phyloP scores from a whole-genome alignment of 2,329 filamentous ascomycete genomes.

The Cephalotrichum gorgonifer region DNA sequence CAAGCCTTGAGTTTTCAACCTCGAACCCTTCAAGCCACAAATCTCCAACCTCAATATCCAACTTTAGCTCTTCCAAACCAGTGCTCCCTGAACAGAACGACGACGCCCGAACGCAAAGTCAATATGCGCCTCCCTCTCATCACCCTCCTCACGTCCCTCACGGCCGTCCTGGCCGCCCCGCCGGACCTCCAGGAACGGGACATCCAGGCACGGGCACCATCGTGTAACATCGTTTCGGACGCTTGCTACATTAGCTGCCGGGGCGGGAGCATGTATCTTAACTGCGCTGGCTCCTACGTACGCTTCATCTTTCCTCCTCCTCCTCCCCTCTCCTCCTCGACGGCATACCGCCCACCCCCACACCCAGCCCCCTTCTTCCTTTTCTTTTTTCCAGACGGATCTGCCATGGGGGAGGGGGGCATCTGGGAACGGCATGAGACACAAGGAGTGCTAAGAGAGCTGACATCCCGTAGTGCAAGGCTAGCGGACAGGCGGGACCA shows the following conservation, averaged over 20 bases:
- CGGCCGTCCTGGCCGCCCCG: conserved; percentile 15
- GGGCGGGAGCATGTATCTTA: neutral
- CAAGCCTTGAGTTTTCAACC: neutral
- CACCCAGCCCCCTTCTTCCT: too few relatives aligned
- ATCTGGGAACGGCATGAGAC: neutral
- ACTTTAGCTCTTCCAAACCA: neutral
- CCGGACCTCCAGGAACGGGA: conserved; percentile 9
- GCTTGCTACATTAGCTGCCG: conserved; percentile 1
- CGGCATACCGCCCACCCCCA: too few relatives aligned
- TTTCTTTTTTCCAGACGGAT: too few relatives aligned
- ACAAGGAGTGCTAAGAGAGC: neutral
- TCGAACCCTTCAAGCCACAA: neutral
- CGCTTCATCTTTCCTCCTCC: neutral
- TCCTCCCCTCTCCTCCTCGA: neutral
- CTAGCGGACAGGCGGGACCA: neutral
- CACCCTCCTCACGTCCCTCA: conserved; percentile 14
- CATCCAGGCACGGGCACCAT: neutral
- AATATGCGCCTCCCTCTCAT: conserved; percentile 20
- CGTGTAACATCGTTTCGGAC: conserved; percentile 1
- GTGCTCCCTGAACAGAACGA: neutral
- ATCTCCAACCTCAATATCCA: too few relatives aligned
- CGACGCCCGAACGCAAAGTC: too few relatives aligned
- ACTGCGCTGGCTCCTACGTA: neutral
- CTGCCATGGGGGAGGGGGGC: too few relatives aligned
- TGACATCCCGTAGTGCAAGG: neutral